Percentiles rank a stretch among this genome's conserved stretches.
phyloP scores from a whole-genome alignment of 176 grass and related monocot species.

The Luzula sylvatica region DNA sequence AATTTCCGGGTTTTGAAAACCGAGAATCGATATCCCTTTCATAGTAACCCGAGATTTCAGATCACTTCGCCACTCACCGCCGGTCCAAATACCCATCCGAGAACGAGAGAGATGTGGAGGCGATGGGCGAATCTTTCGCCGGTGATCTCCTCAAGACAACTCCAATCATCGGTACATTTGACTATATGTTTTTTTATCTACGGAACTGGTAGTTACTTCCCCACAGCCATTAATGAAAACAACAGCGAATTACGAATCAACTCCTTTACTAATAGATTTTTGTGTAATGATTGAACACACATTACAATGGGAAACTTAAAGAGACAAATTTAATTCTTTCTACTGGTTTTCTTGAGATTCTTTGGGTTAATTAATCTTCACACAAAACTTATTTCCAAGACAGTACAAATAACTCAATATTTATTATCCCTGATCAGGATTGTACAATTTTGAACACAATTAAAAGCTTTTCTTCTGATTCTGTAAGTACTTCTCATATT shows the following conservation, averaged over 20 bases:
- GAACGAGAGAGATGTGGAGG: constrained; percentile 21
- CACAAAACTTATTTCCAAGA: neutral
- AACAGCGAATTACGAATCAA: neutral
- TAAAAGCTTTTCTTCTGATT: constrained; percentile 8
- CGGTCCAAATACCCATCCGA: neutral
- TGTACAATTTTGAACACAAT: neutral
- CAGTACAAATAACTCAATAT: neutral
- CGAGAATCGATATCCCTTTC: too few relatives aligned
- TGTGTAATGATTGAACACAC: neutral
- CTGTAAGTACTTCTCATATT: constrained; percentile 3
- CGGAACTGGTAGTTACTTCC: too few relatives aligned
- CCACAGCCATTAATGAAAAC: neutral
- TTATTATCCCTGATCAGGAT: neutral
- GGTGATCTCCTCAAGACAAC: constrained; percentile 4
- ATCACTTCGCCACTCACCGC: too few relatives aligned
- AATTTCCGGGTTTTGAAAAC: too few relatives aligned
- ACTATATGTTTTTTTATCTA: neutral
- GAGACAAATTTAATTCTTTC: neutral
- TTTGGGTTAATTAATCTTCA: neutral
- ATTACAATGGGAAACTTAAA: neutral
- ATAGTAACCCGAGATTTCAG: too few relatives aligned
- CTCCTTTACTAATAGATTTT: neutral
- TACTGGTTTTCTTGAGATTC: neutral
- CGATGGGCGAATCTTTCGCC: constrained; percentile 2
- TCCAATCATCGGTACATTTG: neutral